phyloP scores from a whole-genome alignment of 2,329 filamentous ascomycete species.

The Stagonosporopsis rhizophila region DNA sequence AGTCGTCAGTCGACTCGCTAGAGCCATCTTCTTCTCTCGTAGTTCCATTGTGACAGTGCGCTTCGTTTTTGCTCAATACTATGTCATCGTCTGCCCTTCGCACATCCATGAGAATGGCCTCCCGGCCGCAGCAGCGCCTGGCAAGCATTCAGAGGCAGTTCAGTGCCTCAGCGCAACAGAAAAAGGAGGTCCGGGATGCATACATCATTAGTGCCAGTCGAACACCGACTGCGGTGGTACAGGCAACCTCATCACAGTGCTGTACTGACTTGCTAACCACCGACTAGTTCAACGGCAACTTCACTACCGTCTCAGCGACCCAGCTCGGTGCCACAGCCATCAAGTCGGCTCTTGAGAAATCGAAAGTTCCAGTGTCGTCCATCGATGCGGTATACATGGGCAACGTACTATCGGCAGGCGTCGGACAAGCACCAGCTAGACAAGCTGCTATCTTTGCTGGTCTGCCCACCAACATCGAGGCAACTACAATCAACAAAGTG shows the following conservation, averaged over 20 bases:
- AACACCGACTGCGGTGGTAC: conserved; percentile 87
- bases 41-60: background rate
- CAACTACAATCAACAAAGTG: conserved; percentile 96
- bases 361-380: conserved; percentile 77
- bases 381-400: conserved; percentile 98
- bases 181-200: conserved; percentile 80
- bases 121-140: conserved; percentile 46
- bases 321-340: conserved; percentile 89
- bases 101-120: conserved; percentile 45
- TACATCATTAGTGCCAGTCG: conserved; percentile 92
- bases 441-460: conserved; percentile 91
- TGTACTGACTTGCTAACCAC: conserved; percentile 9
- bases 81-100: conserved; percentile 46
- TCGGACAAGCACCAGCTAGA: conserved; percentile 89
- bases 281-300: conserved; percentile 90
- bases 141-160: conserved; percentile 49
- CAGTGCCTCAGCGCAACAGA: conserved; percentile 40
- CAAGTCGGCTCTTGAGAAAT: conserved; percentile 87
- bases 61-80: conserved; percentile 7
- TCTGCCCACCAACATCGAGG: conserved; percentile 80
- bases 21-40: conserved; percentile 25
- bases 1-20: conserved; percentile 31
- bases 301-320: conserved; percentile 82
- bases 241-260: background rate
- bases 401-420: conserved; percentile 83